Conservation (phyloP, 257 asterid species). For the Gynochthodes officinalis region DNA sequence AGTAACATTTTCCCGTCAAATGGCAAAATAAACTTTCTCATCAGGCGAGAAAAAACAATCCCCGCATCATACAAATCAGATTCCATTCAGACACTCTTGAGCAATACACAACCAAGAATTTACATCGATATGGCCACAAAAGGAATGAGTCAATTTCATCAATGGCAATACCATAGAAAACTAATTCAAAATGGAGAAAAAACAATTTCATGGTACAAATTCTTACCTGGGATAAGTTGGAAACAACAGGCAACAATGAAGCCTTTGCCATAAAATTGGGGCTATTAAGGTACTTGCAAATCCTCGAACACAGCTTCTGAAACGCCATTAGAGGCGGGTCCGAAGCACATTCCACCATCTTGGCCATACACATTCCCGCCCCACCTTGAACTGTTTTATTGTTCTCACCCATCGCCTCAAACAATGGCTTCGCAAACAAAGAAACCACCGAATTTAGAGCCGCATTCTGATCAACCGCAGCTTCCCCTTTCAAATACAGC, state of each 20-base stretch:
- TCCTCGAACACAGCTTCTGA: constrained; percentile 86
- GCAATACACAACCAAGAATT: neutral
- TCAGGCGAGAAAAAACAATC: neutral
- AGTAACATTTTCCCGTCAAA: neutral
- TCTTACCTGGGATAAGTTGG: constrained; percentile 80
- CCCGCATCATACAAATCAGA: neutral
- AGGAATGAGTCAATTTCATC: neutral
- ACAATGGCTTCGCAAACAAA: constrained; percentile 80
- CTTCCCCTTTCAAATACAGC: constrained; percentile 62
- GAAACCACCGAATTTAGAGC: constrained; percentile 65
- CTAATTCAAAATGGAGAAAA: neutral
- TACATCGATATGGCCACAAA: neutral
- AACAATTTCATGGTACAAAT: neutral
- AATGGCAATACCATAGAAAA: neutral
- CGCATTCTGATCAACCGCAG: constrained; percentile 33
- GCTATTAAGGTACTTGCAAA: constrained; percentile 72
- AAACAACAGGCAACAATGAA: constrained; percentile 73
- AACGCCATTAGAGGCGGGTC: constrained; percentile 59
- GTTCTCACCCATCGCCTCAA: constrained; percentile 91
- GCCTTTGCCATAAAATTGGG: constrained; percentile 90
- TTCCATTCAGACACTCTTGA: neutral
- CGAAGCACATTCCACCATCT: constrained; percentile 76
- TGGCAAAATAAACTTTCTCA: constrained; percentile 2
- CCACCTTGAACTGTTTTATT: constrained; percentile 86
- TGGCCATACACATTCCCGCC: constrained; percentile 85